phyloP scores from a whole-genome alignment of 495 filamentous ascomycete species.

The Penicillium salamii region DNA sequence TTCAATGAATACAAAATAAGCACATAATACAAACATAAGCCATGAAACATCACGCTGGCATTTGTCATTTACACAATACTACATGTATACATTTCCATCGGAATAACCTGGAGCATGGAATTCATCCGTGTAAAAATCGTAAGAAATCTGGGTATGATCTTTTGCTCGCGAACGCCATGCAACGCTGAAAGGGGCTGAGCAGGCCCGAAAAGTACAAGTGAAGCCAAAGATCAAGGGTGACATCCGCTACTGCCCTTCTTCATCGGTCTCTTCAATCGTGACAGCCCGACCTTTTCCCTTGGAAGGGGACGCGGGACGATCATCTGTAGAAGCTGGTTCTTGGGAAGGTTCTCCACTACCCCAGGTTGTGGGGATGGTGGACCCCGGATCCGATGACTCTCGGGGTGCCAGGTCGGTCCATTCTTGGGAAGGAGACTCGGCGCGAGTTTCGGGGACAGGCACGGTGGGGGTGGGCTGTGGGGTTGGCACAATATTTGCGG shows the following conservation, averaged over 20 bases:
- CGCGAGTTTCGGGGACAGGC: conserved; percentile 11
- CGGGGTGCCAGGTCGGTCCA: conserved; percentile 36
- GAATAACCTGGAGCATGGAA: background rate
- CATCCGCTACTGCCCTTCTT: conserved; percentile 26
- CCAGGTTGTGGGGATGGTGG: conserved; percentile 14
- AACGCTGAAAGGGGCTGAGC: conserved; percentile 19
- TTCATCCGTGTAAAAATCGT: conserved; percentile 9
- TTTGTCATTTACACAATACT: background rate
- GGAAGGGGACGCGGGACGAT: conserved; percentile 13
- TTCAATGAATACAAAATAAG: no score
- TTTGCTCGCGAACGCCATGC: conserved; percentile 31
- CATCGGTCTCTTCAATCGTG: conserved; percentile 51
- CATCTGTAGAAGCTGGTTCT: conserved; percentile 1
- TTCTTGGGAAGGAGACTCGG: conserved; percentile 34
- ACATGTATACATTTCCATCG: conserved; percentile 3
- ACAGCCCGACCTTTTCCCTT: conserved; percentile 48
- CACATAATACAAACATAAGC: background rate
- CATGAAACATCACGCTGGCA: background rate
- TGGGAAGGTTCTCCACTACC: conserved; percentile 2
- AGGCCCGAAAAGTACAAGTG: conserved; percentile 9
- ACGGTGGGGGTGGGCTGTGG: conserved; percentile 8
- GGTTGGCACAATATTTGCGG: background rate
- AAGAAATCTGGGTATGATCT: conserved; percentile 32
- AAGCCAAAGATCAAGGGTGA: background rate
- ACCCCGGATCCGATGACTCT: conserved; percentile 13